Evolutionary conservation across 257 asterid genomes (phyloP).

Genomic region (Petunia axillaris): DNA sequence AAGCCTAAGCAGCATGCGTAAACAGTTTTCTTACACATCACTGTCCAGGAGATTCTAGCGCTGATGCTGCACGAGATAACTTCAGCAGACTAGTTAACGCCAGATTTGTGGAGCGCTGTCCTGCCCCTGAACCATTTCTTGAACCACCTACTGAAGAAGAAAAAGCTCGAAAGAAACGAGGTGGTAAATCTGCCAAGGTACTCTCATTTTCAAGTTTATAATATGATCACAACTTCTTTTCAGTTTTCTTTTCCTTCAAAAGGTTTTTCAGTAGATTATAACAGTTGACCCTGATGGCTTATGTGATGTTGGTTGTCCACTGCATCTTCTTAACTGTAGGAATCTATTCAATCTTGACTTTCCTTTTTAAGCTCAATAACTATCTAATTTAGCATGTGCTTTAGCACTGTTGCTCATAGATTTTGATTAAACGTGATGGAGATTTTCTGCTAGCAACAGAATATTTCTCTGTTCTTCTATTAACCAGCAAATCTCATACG

Average conservation of each 20-base stretch:
- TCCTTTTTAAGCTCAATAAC: constrained; percentile 16
- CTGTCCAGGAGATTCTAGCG: constrained; percentile 56
- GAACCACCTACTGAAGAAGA: constrained; percentile 61
- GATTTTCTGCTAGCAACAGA: constrained; percentile 6
- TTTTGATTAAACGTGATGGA: not conserved
- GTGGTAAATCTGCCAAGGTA: constrained; percentile 63
- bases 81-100: constrained; percentile 66
- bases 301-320: constrained; percentile 5
- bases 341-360: not conserved
- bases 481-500: constrained; percentile 1
- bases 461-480: constrained; percentile 7
- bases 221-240: constrained; percentile 18
- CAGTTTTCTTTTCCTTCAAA: not conserved
- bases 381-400: not conserved
- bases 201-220: constrained; percentile 25
- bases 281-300: constrained; percentile 2
- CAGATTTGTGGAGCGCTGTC: constrained; percentile 85
- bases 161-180: constrained; percentile 48
- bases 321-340: not conserved
- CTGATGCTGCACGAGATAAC: constrained; percentile 46
- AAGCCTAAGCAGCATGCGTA: not conserved
- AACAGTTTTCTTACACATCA: constrained; percentile 19
- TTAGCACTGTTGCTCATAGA: constrained; percentile 2
- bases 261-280: not conserved
- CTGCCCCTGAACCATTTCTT: constrained; percentile 81